Conservation (phyloP, 164 flowering plant genomes). For the Sextonia rubra region DNA sequence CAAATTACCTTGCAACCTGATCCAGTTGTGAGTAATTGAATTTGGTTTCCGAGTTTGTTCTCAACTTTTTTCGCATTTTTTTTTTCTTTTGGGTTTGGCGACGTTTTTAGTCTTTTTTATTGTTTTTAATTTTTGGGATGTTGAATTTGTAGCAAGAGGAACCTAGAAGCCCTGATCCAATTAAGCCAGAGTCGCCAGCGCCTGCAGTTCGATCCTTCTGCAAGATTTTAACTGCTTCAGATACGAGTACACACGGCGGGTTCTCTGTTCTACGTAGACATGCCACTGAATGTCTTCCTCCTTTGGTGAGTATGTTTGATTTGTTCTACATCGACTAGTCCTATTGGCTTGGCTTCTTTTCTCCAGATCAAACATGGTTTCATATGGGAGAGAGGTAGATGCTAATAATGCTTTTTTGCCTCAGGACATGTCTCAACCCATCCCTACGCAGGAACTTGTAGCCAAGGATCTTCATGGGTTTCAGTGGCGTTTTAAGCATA, state of each 20-base stretch:
- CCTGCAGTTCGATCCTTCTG: conserved; percentile 62
- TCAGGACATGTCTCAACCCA: conserved; percentile 67
- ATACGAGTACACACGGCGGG: conserved; percentile 97
- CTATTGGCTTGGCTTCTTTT: not conserved
- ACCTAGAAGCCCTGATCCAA: conserved; percentile 56
- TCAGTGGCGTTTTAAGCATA: conserved; percentile 85
- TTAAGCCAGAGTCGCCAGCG: conserved; percentile 36
- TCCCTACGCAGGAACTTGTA: conserved; percentile 73
- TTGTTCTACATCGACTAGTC: not conserved
- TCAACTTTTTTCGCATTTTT: not conserved
- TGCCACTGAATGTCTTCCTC: conserved; percentile 89
- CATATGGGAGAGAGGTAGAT: not conserved
- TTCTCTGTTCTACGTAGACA: conserved; percentile 91
- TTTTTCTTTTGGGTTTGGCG: not conserved
- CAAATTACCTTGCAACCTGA: conserved; percentile 75
- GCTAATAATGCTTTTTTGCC: not conserved
- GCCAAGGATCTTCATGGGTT: conserved; percentile 85
- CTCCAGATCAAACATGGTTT: not conserved
- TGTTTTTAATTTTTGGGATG: not conserved
- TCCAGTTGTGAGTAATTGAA: conserved; percentile 41
- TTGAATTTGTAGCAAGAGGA: conserved; percentile 49
- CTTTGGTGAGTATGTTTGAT: conserved; percentile 43
- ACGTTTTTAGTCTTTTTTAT: not conserved
- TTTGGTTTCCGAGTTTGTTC: not conserved
- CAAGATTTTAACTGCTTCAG: conserved; percentile 90